Conservation (phyloP, 2,329 filamentous ascomycete species). For the Colletotrichum aenigma region DNA sequence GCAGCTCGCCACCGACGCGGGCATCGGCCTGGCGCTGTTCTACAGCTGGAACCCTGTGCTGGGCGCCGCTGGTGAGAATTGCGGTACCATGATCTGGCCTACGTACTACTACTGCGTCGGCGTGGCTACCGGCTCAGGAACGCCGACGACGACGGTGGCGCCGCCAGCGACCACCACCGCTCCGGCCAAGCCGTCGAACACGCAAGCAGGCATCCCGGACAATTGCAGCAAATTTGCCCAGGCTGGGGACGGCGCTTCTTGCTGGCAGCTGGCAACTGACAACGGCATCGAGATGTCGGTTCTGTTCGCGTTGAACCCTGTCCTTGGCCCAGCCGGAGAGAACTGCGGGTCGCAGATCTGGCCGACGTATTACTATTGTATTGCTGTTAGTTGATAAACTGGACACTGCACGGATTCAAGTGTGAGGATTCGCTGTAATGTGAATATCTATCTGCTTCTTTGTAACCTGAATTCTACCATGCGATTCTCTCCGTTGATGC, state of each 20-base stretch:
- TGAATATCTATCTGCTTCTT: neutral
- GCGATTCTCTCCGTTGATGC: neutral
- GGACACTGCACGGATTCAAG: neutral
- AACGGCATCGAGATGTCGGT: neutral
- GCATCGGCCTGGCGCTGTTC: neutral
- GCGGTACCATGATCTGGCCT: constrained; percentile 24
- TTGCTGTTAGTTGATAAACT: constrained; percentile 1
- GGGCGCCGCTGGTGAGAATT: constrained; percentile 26
- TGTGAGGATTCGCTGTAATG: neutral
- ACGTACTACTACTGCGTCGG: constrained; percentile 29
- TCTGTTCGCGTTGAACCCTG: neutral
- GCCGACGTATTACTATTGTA: constrained; percentile 28
- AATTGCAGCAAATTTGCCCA: constrained; percentile 17
- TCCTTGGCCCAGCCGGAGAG: constrained; percentile 21
- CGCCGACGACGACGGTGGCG: neutral
- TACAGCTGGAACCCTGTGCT: constrained; percentile 5
- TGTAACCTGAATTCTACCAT: neutral
- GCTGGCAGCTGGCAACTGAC: neutral
- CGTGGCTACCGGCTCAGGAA: neutral
- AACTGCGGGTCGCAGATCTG: constrained; percentile 28
- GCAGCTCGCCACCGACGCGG: neutral
- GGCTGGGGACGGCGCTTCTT: neutral
- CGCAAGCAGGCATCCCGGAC: neutral
- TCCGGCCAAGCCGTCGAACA: neutral
- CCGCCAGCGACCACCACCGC: neutral